Conservation (phyloP, 2,329 filamentous ascomycete species). For the Apiospora sp. region DNA sequence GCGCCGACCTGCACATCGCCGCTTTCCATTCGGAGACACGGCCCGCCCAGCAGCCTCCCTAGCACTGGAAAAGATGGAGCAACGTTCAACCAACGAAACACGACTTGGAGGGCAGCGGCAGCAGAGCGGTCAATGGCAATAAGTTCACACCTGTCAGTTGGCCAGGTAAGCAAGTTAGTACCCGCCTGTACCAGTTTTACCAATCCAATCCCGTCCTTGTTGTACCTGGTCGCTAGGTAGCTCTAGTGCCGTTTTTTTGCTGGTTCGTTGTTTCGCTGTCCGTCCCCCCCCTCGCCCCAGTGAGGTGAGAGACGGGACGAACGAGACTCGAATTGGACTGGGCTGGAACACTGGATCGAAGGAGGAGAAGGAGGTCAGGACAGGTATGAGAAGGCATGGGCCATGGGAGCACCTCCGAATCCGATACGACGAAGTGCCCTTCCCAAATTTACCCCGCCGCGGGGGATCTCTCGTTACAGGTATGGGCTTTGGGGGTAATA, state of each 20-base stretch:
- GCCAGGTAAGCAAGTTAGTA: neutral
- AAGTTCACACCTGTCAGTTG: neutral
- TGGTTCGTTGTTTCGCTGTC: neutral
- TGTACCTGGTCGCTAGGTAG: neutral
- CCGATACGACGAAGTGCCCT: conserved; percentile 23
- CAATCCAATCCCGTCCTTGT: neutral
- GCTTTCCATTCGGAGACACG: conserved; percentile 18
- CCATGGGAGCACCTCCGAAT: conserved; percentile 1
- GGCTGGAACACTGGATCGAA: conserved; percentile 1
- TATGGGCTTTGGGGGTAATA: conserved; percentile 32
- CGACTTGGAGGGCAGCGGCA: neutral
- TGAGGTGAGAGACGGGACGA: conserved; percentile 16
- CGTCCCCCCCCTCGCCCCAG: neutral
- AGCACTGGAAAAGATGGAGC: conserved; percentile 17
- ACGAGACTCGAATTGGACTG: conserved; percentile 17
- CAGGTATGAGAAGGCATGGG: no score
- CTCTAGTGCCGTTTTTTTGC: neutral
- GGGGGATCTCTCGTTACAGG: conserved; percentile 38
- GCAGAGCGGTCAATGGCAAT: neutral
- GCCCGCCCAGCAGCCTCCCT: conserved; percentile 8
- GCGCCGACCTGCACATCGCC: conserved; percentile 6
- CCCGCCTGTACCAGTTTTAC: neutral
- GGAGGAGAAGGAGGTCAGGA: neutral
- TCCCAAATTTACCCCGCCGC: conserved; percentile 43
- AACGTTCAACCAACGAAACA: conserved; percentile 4